A percentile compares a stretch with the other conserved stretches of the same genome.
phyloP scores from a whole-genome alignment of 495 filamentous ascomycete species.

The Hypoxylon trugodes region DNA sequence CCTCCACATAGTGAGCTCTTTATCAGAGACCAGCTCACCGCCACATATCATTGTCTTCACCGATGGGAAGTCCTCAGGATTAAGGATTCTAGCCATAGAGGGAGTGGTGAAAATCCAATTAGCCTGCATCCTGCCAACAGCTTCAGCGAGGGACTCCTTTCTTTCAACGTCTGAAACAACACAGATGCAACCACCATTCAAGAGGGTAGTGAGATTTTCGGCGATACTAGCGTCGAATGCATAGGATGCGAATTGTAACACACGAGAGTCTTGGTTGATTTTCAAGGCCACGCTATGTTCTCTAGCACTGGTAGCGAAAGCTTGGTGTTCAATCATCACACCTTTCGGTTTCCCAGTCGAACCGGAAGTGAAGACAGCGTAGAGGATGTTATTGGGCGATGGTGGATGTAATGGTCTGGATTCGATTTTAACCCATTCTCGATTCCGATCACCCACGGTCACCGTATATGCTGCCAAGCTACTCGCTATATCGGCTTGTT shows the following conservation, averaged over 20 bases:
- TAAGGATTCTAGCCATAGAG: constrained; percentile 52
- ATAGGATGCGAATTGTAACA: constrained; percentile 69
- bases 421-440: too few relatives aligned
- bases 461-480: too few relatives aligned
- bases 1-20: neutral
- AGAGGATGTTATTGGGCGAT: neutral
- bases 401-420: too few relatives aligned
- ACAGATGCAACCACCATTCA: constrained; percentile 57
- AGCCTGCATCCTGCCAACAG: neutral
- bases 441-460: too few relatives aligned
- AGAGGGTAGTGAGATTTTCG: constrained; percentile 65
- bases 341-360: constrained; percentile 38
- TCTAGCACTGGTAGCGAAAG: neutral
- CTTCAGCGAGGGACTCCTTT: constrained; percentile 33
- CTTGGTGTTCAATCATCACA: constrained; percentile 24
- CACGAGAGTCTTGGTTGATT: constrained; percentile 25
- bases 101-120: constrained; percentile 51
- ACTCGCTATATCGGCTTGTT: too few relatives aligned
- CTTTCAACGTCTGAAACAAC: constrained; percentile 48
- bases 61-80: neutral
- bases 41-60: constrained; percentile 28
- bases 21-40: neutral
- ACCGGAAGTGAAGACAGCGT: constrained; percentile 9
- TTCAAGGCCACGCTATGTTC: neutral
- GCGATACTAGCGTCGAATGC: constrained; percentile 67